These are phyloP conservation scores for Globisporangium barbulae DNA, from an alignment of 352 stramenopile genomes.

Conservation along the genomic window DNA sequence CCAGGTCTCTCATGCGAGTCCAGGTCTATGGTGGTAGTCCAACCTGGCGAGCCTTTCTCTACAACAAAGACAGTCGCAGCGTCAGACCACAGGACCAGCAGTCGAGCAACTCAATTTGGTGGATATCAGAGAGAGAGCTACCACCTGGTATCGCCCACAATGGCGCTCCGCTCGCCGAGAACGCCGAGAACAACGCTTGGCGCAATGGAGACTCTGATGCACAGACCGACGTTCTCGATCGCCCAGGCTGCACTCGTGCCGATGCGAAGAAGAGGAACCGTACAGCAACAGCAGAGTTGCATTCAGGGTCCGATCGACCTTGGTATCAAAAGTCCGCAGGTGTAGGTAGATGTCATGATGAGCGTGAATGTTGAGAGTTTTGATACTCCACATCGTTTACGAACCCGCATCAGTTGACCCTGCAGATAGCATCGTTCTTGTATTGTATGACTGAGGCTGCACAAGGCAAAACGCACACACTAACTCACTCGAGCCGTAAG, in stretches of 20 bases:
- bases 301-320: neutral
- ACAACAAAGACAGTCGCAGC: too few relatives aligned
- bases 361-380: too few relatives aligned
- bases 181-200: neutral
- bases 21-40: neutral
- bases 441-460: too few relatives aligned
- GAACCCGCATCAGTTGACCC: too few relatives aligned
- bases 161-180: neutral
- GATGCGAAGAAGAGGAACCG: neutral
- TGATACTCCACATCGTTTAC: too few relatives aligned
- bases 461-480: too few relatives aligned
- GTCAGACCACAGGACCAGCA: neutral
- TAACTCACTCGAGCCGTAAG: too few relatives aligned
- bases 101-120: neutral
- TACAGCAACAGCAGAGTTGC: neutral
- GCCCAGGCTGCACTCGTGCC: constrained; percentile 1
- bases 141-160: neutral
- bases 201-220: constrained; percentile 17
- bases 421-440: too few relatives aligned
- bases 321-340: too few relatives aligned
- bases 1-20: neutral
- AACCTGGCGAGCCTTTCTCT: neutral
- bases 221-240: constrained; percentile 17
- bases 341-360: too few relatives aligned
- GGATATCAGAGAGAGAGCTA: neutral